A percentile compares a stretch with the other conserved stretches of the same genome.
Conservation (phyloP, 148 eudicot genomes). For the Oxyria digyna region DNA sequence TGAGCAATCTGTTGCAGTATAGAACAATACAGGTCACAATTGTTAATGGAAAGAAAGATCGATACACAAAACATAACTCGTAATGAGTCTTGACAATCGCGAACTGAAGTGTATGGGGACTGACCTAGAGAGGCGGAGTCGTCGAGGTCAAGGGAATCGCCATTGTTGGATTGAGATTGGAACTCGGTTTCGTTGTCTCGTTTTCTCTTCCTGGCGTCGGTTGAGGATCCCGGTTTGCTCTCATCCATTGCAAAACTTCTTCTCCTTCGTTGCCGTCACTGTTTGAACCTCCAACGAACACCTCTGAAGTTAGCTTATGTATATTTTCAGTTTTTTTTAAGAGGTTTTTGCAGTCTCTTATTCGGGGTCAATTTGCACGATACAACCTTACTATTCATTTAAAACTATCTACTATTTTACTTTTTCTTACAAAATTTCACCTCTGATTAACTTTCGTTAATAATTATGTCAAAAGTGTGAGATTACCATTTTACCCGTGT, state of each 20-base stretch:
- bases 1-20: neutral
- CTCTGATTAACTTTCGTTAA: no score
- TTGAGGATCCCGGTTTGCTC: neutral
- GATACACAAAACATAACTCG: neutral
- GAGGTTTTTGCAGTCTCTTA: no score
- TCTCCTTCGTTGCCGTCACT: neutral
- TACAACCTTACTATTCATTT: no score
- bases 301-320: no score
- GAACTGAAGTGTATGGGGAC: neutral
- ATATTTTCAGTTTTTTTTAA: no score
- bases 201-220: slow-evolving; percentile 9
- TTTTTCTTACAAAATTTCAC: no score
- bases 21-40: neutral
- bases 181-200: slow-evolving; percentile 2
- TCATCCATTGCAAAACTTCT: neutral
- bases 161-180: neutral
- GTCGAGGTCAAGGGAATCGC: neutral
- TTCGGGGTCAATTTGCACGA: no score
- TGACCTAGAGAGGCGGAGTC: neutral
- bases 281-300: no score
- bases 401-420: no score
- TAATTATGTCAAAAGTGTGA: no score
- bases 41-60: neutral
- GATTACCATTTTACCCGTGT: no score
- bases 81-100: neutral